Conservation (phyloP, 768 basidiomycete genomes). For the Boletus sp. region DNA sequence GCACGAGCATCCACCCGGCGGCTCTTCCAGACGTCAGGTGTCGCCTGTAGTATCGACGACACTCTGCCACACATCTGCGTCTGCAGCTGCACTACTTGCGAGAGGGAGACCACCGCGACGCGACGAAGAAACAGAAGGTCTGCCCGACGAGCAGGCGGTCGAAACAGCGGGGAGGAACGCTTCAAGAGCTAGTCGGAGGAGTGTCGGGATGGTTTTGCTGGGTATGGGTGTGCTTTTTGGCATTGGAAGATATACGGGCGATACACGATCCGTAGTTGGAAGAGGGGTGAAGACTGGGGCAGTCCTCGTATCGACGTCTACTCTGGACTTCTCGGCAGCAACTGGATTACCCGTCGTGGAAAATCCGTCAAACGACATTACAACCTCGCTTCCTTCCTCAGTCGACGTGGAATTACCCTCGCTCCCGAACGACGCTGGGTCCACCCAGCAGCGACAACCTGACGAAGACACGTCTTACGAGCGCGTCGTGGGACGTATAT, state of each 20-base stretch:
- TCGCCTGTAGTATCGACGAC: conserved; percentile 32
- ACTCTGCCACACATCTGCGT: conserved; percentile 28
- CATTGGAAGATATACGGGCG: conserved; percentile 48
- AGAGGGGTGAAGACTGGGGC: conserved; percentile 41
- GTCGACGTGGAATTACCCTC: conserved; percentile 21
- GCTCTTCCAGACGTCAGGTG: conserved; percentile 39
- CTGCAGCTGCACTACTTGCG: conserved; percentile 23
- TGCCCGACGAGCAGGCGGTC: conserved; percentile 20
- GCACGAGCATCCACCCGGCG: conserved; percentile 41
- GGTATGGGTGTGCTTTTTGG: conserved; percentile 74
- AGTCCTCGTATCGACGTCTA: conserved; percentile 38
- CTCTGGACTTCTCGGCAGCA: not conserved
- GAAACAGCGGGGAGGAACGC: conserved; percentile 30
- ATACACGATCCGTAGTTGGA: conserved; percentile 25
- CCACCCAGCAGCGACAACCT: conserved; percentile 11
- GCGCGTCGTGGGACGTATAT: conserved; percentile 80
- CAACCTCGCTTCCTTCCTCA: not conserved
- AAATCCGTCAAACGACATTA: conserved; percentile 10
- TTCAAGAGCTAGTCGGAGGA: conserved; percentile 65
- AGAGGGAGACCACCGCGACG: conserved; percentile 49
- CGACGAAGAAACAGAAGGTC: conserved; percentile 28
- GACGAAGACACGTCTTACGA: conserved; percentile 37
- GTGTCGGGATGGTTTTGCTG: conserved; percentile 80
- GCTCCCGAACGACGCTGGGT: not conserved
- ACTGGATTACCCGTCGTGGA: conserved; percentile 11